Percentiles rank a stretch among this genome's conserved stretches.
phyloP scores from a whole-genome alignment of 1,284 basidiomycete species.

The Ustilago bromivora region DNA sequence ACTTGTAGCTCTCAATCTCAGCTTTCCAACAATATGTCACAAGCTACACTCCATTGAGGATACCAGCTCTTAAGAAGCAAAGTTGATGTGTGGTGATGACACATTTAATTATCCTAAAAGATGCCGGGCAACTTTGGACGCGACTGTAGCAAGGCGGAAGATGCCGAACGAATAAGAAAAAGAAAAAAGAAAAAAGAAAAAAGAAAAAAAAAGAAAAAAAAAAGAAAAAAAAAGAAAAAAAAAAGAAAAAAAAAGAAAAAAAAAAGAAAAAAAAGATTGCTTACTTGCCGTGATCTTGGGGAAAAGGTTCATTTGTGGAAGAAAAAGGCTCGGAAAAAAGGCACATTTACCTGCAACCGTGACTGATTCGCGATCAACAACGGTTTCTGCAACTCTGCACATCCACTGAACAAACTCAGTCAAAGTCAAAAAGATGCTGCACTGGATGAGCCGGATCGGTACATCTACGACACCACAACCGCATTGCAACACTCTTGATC shows the following conservation, averaged over 20 bases:
- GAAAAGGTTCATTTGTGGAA: neutral
- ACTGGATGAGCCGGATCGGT: no score
- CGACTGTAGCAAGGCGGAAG: no score
- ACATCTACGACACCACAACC: neutral
- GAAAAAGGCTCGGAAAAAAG: neutral
- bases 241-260: no score
- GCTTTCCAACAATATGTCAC: no score
- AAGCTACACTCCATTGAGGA: no score
- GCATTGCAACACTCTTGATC: neutral
- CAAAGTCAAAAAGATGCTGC: no score
- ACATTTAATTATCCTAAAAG: no score
- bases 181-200: neutral
- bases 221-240: neutral
- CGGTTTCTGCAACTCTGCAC: neutral
- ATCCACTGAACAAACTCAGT: neutral
- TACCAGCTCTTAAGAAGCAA: no score
- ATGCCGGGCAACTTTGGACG: no score
- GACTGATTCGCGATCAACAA: neutral
- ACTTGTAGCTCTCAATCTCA: no score
- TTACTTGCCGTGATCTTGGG: neutral
- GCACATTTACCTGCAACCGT: neutral
- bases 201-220: neutral
- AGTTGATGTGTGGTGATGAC: no score
- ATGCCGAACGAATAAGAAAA: neutral
- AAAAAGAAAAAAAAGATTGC: neutral